Percentiles rank a stretch among this genome's conserved stretches.
These are phyloP conservation scores for Brassica hybrid DNA, from an alignment of 441 rosid species.

Conservation along the genomic window DNA sequence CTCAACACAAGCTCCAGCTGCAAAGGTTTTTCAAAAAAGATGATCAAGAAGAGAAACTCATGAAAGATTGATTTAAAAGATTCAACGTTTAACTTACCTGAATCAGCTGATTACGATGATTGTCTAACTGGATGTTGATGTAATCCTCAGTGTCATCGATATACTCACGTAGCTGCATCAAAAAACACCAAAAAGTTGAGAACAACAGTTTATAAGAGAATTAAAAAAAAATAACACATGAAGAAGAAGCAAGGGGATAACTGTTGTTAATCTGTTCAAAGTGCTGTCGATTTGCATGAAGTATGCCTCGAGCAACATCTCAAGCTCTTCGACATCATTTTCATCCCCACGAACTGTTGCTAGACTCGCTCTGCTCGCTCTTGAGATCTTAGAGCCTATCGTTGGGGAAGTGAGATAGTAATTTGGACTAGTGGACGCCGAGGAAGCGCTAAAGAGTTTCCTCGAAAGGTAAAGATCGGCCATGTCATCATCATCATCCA, in stretches of 20 bases:
- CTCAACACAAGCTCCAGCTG: slow-evolving; percentile 92
- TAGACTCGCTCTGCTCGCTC: slow-evolving; percentile 88
- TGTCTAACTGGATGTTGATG: slow-evolving; percentile 99
- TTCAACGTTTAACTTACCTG: slow-evolving; percentile 57
- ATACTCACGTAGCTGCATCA: slow-evolving; percentile 86
- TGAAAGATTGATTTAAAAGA: not conserved
- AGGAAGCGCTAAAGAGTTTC: slow-evolving; percentile 65
- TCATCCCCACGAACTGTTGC: slow-evolving; percentile 79
- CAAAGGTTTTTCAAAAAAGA: slow-evolving; percentile 25
- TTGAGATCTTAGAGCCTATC: slow-evolving; percentile 85
- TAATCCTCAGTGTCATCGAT: slow-evolving; percentile 98
- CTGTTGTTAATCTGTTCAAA: slow-evolving; percentile 86
- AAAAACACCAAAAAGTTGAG: slow-evolving; percentile 23
- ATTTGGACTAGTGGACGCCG: slow-evolving; percentile 73
- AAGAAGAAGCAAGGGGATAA: slow-evolving; percentile 29
- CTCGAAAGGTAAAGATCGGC: slow-evolving; percentile 96
- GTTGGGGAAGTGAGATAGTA: slow-evolving; percentile 84
- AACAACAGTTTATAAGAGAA: not conserved
- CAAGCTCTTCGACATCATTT: slow-evolving; percentile 97
- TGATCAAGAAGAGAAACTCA: slow-evolving; percentile 4
- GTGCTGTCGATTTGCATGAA: slow-evolving; percentile 97
- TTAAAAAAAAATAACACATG: not conserved
- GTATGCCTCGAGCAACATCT: slow-evolving; percentile 98
- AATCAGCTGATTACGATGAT: slow-evolving; percentile 97
- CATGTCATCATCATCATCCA: slow-evolving; percentile 99